Percentiles rank a stretch among this genome's conserved stretches.
phyloP scores from a whole-genome alignment of 129 eudicot genomes.

The Ambrosia artemisiifolia region DNA sequence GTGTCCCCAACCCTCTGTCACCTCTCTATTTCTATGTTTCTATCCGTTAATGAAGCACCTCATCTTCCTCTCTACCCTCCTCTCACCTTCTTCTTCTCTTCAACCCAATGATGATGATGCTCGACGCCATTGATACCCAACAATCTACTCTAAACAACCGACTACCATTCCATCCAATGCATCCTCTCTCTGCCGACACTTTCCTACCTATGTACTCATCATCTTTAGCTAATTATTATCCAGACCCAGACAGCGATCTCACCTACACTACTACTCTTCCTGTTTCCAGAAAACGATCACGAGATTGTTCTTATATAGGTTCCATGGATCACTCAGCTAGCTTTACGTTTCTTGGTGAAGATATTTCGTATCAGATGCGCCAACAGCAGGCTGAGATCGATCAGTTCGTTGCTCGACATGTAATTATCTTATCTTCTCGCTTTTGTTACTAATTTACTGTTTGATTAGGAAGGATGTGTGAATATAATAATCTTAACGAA shows the following conservation, averaged over 20 bases:
- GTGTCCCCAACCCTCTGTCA: background rate
- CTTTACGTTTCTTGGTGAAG: conserved; percentile 15
- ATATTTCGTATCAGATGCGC: conserved; percentile 32
- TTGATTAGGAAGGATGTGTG: too few relatives aligned
- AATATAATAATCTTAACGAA: too few relatives aligned
- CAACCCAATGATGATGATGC: background rate
- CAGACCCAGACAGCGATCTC: background rate
- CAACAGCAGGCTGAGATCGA: conserved; percentile 38
- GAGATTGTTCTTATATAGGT: background rate
- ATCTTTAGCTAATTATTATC: background rate
- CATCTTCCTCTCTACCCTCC: background rate
- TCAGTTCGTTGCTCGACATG: conserved; percentile 38
- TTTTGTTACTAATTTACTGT: too few relatives aligned
- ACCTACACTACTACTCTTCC: background rate
- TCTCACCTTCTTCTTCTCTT: background rate
- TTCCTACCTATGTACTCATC: background rate
- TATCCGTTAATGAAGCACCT: background rate
- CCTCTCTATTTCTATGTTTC: background rate
- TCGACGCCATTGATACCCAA: background rate
- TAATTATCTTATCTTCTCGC: conserved; percentile 8
- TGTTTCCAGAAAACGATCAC: background rate
- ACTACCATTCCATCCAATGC: background rate
- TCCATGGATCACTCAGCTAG: background rate
- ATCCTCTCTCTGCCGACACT: background rate
- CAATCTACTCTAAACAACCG: background rate